Base-by-base conservation (phyloP, 2,329 filamentous ascomycete species). In the Epichloe typhina region DNA sequence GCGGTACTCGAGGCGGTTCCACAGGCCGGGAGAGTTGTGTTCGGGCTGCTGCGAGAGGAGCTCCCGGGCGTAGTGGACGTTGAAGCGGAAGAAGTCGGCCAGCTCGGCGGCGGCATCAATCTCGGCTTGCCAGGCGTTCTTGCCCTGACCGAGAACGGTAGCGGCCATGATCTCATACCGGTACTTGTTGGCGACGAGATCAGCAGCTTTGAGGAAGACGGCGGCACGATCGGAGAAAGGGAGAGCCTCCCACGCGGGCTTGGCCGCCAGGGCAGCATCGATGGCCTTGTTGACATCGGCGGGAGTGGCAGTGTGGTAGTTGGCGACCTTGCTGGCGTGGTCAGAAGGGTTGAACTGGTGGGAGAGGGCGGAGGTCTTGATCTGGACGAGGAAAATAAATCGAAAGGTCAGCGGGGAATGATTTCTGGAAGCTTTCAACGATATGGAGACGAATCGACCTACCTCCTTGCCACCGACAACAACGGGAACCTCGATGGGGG, bases 91-190 rank as follows among this genome's bases (percentile, higher is more conserved):
- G 70, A 97, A 97, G 66, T 98, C 91, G 59, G 81, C 84, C 59
- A 95, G 71, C 75, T 98, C 93, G 8, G 91, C 91, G 17, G 91
- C 91, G 39, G 90, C 79, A 68, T 97, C 91, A 56, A 97, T 97
- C 76, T 98, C 91, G n/a, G 93, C 91, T 70, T 98, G 91, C 89
- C 89, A 97, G 46, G 88, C 88, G 67, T 96, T 97, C 80, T 97
- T 97, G 62, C 93, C 91, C 71, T 98, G 91, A 54, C 91, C 93
- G 35, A 95, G 75, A 81, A 97, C 95, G 13, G 93, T 96, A 43
- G 88, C 82, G 7, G 93, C 91, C 86, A 97, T 95, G 60, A 98
- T 80, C 51, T 96, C 88, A 70, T 95, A 96, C 64, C 93, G 81
- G 71, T 98, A 97, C 72, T 97, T 97, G 56, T 80, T 86, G 50